Base-by-base conservation (phyloP, 805 yeast species). In the Candida michaelii region DNA sequence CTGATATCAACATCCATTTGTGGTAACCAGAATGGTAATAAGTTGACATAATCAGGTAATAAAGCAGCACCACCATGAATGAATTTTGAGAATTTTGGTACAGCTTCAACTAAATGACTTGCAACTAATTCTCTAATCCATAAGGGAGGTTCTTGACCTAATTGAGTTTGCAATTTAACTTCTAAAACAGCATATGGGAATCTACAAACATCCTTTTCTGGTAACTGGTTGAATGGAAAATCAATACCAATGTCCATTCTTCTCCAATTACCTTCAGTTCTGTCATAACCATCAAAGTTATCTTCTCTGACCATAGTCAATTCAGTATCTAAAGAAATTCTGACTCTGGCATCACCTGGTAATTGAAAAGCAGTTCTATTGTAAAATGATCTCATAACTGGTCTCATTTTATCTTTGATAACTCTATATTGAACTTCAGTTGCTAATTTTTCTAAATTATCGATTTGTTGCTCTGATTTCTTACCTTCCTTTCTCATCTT, bases 341-440 rank as follows among this genome's bases (percentile, higher is more conserved):
- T 89, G 30, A 93, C 99, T 59, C 99, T 81, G 6, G 99, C 99
- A 66, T 93, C 99, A 45, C 99, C 99, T 5, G 99, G 99, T 44
- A 93, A 78, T 72, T 93, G 99, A 79, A 93, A 93, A 2, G 99
- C 99, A 27, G 99, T 93, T 74, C 99, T 85, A 67, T 90, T 89
- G 69, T 93, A 93, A 64, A 93, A 93, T 0, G 97, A 87, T 65
- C 99, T 80, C 69, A 89, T 86, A 33, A 89, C 97, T 1, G 99
- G 99, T 59, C 97, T 79, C 63, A 86, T 73, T 63, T 83, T 84
- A 61, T 83, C 83, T 60, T 86, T 86, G 52, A 93, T 66, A 48
- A 89, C 85, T 25, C 95, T 76, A 64, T 91, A 93, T 68, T 93
- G 99, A 32, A 87, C 86, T 64, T 93, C 99, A 45, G 82, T 77